phyloP scores from a whole-genome alignment of 257 asterid genomes.

The Przewalskia tangutica region DNA sequence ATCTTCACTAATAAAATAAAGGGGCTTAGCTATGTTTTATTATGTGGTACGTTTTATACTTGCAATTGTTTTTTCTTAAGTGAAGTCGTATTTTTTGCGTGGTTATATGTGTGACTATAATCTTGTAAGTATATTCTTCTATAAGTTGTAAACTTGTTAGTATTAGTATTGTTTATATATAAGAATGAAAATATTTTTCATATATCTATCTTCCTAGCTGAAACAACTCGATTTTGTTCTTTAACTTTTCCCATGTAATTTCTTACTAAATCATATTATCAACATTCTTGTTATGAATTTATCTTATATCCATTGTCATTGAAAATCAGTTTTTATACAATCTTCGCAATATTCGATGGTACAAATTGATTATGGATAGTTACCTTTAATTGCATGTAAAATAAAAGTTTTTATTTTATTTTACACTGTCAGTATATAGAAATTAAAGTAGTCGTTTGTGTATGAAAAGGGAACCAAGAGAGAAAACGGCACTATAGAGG shows the following conservation, averaged over 20 bases:
- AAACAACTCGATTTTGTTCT: not conserved
- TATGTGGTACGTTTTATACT: not conserved
- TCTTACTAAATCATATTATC: not conserved
- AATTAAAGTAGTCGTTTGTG: not conserved
- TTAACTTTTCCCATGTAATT: not conserved
- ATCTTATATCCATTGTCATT: not conserved
- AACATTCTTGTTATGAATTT: not conserved
- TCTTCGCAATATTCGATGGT: no score
- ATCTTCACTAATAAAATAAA: not conserved
- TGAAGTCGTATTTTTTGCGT: not conserved
- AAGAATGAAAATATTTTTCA: not conserved
- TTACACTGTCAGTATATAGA: not conserved
- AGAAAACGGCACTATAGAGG: constrained; percentile 7
- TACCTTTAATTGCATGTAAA: no score
- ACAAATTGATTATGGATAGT: not conserved
- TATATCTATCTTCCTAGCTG: not conserved
- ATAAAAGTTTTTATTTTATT: accelerated
- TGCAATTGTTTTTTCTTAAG: not conserved
- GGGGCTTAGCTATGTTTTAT: not conserved
- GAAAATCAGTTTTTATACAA: not conserved
- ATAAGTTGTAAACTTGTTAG: not conserved
- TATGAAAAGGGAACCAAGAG: not conserved
- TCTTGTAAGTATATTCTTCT: not conserved
- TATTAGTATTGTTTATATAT: not conserved
- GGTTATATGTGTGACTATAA: not conserved